These are phyloP conservation scores for Polygonum aviculare DNA, from an alignment of 148 eudicot genomes.

Conservation along the genomic window DNA sequence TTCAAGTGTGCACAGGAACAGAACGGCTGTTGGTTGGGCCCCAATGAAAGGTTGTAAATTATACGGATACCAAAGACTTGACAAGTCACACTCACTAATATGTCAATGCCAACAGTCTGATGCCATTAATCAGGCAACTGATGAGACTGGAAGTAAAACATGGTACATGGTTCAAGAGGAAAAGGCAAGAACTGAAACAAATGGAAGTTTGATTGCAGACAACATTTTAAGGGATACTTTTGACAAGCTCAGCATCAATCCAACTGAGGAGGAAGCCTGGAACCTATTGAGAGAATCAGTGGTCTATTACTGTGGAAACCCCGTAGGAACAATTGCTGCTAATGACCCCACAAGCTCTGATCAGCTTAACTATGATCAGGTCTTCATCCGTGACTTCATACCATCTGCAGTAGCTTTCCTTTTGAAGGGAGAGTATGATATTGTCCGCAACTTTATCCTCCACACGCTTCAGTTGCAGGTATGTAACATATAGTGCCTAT, in stretches of 20 bases:
- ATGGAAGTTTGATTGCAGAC: conserved; percentile 11
- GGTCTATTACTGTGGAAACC: conserved; percentile 59
- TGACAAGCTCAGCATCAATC: conserved; percentile 12
- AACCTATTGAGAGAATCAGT: conserved; percentile 43
- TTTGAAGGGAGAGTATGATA: conserved; percentile 49
- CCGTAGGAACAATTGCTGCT: conserved; percentile 73
- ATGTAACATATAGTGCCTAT: conserved; percentile 2
- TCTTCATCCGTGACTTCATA: conserved; percentile 46
- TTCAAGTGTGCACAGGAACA: conserved; percentile 10
- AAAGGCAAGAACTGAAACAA: conserved; percentile 17
- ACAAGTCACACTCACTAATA: conserved; percentile 5
- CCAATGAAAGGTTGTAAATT: not conserved
- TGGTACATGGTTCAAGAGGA: conserved; percentile 31
- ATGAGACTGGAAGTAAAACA: conserved; percentile 27
- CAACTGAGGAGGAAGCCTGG: conserved; percentile 67
- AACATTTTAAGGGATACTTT: conserved; percentile 11
- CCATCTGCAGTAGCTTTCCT: conserved; percentile 48
- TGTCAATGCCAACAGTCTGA: conserved; percentile 44
- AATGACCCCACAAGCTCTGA: conserved; percentile 44
- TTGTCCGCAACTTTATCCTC: conserved; percentile 45
- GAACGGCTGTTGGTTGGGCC: conserved; percentile 9
- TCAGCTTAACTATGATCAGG: conserved; percentile 58
- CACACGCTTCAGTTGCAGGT: conserved; percentile 55
- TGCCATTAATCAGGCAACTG: conserved; percentile 27
- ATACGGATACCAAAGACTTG: conserved; percentile 2